Conservation (phyloP, 2,329 filamentous ascomycete species). For the Pseudocercospora fuligena region DNA sequence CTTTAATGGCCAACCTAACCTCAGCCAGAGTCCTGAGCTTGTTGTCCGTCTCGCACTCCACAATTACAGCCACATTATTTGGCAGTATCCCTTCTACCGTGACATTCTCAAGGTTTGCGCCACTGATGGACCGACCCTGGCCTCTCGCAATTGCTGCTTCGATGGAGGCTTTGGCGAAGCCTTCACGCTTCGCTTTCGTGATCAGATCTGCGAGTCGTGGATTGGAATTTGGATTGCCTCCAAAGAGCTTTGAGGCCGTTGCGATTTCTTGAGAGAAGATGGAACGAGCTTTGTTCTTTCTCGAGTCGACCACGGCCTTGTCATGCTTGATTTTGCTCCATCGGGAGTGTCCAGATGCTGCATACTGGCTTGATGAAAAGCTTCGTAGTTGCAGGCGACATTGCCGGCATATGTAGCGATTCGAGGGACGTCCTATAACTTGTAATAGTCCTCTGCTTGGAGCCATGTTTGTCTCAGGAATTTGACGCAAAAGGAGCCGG, state of each 20-base stretch:
- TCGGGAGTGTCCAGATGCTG: conserved; percentile 76
- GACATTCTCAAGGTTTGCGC: conserved; percentile 75
- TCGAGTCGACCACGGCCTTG: conserved; percentile 83
- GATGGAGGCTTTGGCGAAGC: conserved; percentile 82
- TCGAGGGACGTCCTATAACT: neutral
- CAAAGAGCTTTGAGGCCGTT: conserved; percentile 77
- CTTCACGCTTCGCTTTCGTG: conserved; percentile 78
- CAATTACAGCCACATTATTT: conserved; percentile 72
- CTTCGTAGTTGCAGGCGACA: conserved; percentile 23
- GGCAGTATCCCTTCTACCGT: conserved; percentile 82
- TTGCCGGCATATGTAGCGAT: conserved; percentile 18
- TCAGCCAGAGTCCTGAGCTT: conserved; percentile 75
- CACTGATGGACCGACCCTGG: conserved; percentile 78
- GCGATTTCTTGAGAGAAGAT: conserved; percentile 74
- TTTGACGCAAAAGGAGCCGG: neutral
- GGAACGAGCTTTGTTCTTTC: conserved; percentile 74
- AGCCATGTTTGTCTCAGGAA: conserved; percentile 31
- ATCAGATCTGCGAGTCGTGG: conserved; percentile 75
- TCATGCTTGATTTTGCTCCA: conserved; percentile 98
- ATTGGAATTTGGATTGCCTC: conserved; percentile 74
- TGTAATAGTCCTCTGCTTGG: conserved; percentile 38
- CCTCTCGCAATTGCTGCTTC: conserved; percentile 86
- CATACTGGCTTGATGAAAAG: conserved; percentile 28
- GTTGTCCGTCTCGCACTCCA: conserved; percentile 86
- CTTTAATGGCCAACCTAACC: conserved; percentile 72